Evolutionary conservation across 331 rosid genomes (phyloP), one percentile per base, ranked within the genome.

Genomic region (Acacia pycnantha): DNA sequence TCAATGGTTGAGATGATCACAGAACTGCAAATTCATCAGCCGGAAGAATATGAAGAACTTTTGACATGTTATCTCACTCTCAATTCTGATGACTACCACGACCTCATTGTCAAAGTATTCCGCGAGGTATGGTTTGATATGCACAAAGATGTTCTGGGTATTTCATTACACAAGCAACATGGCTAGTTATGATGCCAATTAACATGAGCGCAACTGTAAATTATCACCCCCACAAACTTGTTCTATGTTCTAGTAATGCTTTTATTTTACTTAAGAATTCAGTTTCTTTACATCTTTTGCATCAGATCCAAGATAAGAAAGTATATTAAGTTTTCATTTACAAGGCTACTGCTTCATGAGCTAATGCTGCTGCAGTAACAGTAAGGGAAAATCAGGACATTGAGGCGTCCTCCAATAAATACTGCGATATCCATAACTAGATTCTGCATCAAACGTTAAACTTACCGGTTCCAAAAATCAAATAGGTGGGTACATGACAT

Each of bases 1-100:
- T 96, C 99, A 71, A 96, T 96, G 97, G 84, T 94, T 19, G 98
- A 96, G 86, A 96, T 96, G 99, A 91, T 96, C 43, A 87, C 24
- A 72, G 97, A 90, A 90, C 91, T 85, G 51, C 81, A 84, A 82
- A 86, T 94, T 27, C 88, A 84, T 19, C 76, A 80, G 43, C 89
- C 94, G 7, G 93, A 90, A 74, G 97, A 96, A 82, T 88, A 91
- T 84, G 98, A 96, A 84, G 97, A 93, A 58, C 92, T 96, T 35
- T 83, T 96, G 85, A 92, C 98, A 83, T 89, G 97, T 75, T 94
- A 91, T 83, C 90, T 96, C 71, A 92, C 97, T 53, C 61, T 96
- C 92, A 96, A 96, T 87, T 87, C 92, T 56, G 94, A 93, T 81
- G 92, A 92, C 27, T 90, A 93, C 67, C 98, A 93, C 79, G 93